These are phyloP conservation scores for Paecilomyces fulvus DNA, from an alignment of 2,329 filamentous ascomycete genomes.

Conservation along the genomic window DNA sequence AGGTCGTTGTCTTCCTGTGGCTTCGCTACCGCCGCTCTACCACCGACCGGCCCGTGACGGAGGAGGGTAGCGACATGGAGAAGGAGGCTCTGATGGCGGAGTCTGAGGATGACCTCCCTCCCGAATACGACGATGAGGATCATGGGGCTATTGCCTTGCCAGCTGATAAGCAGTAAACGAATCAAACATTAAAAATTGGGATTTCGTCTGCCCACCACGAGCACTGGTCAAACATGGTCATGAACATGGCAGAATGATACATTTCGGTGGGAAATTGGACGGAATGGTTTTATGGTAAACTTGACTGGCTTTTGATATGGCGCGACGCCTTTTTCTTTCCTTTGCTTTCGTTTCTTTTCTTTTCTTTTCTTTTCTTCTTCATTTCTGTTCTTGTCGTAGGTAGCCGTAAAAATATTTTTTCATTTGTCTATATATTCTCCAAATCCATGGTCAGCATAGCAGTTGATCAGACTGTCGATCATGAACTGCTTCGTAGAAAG, in stretches of 20 bases:
- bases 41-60: slow-evolving; percentile 18
- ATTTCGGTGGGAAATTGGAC: neutral
- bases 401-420: neutral
- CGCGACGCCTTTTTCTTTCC: slow-evolving; percentile 4
- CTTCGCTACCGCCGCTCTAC: slow-evolving; percentile 28
- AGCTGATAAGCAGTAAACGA: slow-evolving; percentile 24
- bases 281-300: slow-evolving; percentile 2
- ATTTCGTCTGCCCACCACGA: neutral
- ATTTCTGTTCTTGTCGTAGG: neutral
- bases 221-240: neutral
- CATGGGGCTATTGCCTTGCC: slow-evolving; percentile 14
- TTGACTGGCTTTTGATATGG: slow-evolving; percentile 5
- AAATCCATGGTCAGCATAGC: neutral
- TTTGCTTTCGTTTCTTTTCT: neutral
- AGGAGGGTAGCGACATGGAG: slow-evolving; percentile 31
- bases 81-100: slow-evolving; percentile 35
- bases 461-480: neutral
- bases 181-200: neutral
- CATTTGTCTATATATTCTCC: neutral
- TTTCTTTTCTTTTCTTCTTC: neutral
- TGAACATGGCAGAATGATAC: neutral
- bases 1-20: slow-evolving; percentile 39
- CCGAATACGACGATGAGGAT: slow-evolving; percentile 28
- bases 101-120: slow-evolving; percentile 23
- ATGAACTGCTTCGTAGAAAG: too few relatives aligned